Conservation (phyloP, 83 land plant genomes). For the Diphasiastrum complanatum region DNA sequence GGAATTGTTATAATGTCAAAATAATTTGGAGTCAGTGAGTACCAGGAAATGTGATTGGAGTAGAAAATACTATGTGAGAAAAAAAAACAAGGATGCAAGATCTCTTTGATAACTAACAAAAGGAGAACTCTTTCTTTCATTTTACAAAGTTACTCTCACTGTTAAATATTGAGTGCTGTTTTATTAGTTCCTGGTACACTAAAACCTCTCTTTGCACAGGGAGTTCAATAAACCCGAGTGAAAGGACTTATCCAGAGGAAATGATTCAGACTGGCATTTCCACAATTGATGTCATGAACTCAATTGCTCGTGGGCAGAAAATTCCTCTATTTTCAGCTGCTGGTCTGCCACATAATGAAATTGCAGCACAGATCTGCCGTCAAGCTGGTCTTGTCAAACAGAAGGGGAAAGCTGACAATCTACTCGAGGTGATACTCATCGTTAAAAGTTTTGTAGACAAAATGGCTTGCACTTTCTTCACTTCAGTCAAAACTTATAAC, state of each 20-base stretch:
- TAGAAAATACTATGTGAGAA: too few relatives aligned
- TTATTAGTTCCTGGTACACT: too few relatives aligned
- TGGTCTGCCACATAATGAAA: constrained; percentile 13
- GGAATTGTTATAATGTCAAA: too few relatives aligned
- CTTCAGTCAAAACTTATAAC: not conserved
- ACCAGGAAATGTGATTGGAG: too few relatives aligned
- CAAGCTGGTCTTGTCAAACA: constrained; percentile 17
- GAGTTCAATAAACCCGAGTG: constrained; percentile 15
- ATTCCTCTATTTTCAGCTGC: constrained; percentile 12
- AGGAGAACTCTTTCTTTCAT: too few relatives aligned
- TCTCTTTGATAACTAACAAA: too few relatives aligned
- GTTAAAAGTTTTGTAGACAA: too few relatives aligned
- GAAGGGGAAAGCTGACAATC: constrained; percentile 3
- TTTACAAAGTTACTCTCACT: too few relatives aligned
- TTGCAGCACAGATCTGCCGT: constrained; percentile 15
- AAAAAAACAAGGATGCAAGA: too few relatives aligned
- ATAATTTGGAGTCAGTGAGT: too few relatives aligned
- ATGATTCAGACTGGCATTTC: constrained; percentile 18
- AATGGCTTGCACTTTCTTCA: too few relatives aligned
- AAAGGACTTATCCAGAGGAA: constrained; percentile 11
- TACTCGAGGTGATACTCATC: constrained; percentile 8
- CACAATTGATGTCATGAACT: constrained; percentile 15
- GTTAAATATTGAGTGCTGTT: too few relatives aligned
- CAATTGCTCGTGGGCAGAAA: constrained; percentile 14
- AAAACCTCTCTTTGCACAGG: not conserved